Evolutionary conservation across 129 eudicot species (phyloP).

Genomic region (Pulicaria dysenterica): DNA sequence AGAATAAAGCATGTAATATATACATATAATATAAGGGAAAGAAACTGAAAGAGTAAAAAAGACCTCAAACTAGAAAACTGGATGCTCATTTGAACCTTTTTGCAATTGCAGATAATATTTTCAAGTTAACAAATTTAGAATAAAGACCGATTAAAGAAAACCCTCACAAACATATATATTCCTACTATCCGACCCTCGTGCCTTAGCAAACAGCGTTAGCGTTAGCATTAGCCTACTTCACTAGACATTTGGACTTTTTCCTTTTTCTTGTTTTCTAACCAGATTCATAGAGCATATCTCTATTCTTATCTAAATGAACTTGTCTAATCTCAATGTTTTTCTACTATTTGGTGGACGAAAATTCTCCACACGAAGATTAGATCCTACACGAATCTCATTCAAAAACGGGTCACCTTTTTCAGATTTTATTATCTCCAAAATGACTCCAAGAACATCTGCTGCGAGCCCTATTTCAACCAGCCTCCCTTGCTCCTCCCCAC

Average conservation of each 20-base stretch:
- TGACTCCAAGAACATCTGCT: conserved; percentile 73
- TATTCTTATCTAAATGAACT: conserved; percentile 62
- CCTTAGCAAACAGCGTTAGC: no score
- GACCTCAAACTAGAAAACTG: not conserved
- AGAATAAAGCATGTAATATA: no score
- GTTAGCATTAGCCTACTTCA: no score
- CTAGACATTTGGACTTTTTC: no score
- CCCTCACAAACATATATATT: conserved; percentile 12
- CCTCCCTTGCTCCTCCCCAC: conserved; percentile 83
- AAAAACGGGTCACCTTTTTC: conserved; percentile 69
- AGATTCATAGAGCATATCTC: conserved; percentile 40
- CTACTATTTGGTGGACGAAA: conserved; percentile 62
- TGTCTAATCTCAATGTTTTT: conserved; percentile 63
- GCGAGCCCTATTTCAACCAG: conserved; percentile 79
- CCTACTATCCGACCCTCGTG: conserved; percentile 1
- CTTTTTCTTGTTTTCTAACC: no score
- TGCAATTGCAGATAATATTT: conserved; percentile 21
- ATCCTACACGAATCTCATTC: conserved; percentile 47
- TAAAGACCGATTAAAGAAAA: not conserved
- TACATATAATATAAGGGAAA: not conserved
- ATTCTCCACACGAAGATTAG: conserved; percentile 51
- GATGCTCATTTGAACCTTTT: conserved; percentile 34
- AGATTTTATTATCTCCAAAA: conserved; percentile 59
- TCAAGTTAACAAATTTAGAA: not conserved
- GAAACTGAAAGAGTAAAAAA: not conserved